phyloP scores from a whole-genome alignment of 2,329 filamentous ascomycete genomes.

The Cytospora leucostoma region DNA sequence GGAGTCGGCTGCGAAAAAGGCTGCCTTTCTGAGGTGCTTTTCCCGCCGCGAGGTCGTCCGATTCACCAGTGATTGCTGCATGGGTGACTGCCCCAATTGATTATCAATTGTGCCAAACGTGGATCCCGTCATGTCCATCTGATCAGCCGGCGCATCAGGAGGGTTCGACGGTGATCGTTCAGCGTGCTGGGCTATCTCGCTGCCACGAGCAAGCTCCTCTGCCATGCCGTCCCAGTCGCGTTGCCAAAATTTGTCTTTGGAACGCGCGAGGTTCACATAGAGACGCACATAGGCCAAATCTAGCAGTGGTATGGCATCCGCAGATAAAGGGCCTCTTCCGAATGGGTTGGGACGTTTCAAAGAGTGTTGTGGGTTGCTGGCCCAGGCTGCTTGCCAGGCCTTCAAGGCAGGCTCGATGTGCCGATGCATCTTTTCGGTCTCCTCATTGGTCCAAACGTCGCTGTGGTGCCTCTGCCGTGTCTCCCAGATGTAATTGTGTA shows the following conservation, averaged over 20 bases:
- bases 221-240: constrained; percentile 91
- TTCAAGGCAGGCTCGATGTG: constrained; percentile 92
- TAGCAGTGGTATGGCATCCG: constrained; percentile 86
- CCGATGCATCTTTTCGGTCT: constrained; percentile 93
- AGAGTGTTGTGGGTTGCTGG: constrained; percentile 80
- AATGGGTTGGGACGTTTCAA: constrained; percentile 83
- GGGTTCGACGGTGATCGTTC: constrained; percentile 57
- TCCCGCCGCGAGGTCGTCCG: constrained; percentile 71
- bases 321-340: constrained; percentile 77
- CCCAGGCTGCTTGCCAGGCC: constrained; percentile 94
- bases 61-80: constrained; percentile 38
- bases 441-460: constrained; percentile 84
- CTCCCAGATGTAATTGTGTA: constrained; percentile 99
- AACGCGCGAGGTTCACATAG: constrained; percentile 88
- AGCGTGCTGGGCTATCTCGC: constrained; percentile 73
- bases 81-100: constrained; percentile 51
- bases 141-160: constrained; percentile 32
- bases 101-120: constrained; percentile 53
- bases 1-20: constrained; percentile 91
- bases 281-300: constrained; percentile 91
- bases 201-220: constrained; percentile 77
- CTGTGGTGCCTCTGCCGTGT: constrained; percentile 87
- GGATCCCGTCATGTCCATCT: constrained; percentile 45
- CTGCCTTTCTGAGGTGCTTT: constrained; percentile 87
- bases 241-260: constrained; percentile 93